Evolutionary conservation across 1,284 basidiomycete genomes (phyloP).

Genomic region (Ganoderma resinaceum): DNA sequence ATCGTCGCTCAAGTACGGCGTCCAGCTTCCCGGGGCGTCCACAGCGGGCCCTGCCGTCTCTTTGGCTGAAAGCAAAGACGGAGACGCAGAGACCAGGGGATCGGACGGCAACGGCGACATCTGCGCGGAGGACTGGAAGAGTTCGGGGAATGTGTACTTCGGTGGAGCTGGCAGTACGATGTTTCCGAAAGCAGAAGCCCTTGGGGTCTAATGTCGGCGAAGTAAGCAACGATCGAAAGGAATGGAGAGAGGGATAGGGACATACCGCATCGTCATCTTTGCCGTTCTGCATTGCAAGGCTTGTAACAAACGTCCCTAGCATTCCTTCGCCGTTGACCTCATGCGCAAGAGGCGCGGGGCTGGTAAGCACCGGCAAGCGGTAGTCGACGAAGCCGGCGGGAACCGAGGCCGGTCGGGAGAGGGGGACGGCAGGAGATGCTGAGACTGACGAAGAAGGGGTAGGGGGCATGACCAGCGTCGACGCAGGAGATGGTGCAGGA

Average conservation of each 20-base stretch:
- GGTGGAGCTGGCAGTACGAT: conserved; percentile 16
- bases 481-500: not conserved
- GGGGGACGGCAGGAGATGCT: not conserved
- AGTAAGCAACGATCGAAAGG: not conserved
- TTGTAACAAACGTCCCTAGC: not conserved
- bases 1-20: not conserved
- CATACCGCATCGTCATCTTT: conserved; percentile 25
- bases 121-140: not conserved
- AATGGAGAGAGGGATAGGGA: not conserved
- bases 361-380: not conserved
- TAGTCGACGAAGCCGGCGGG: not conserved
- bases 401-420: not conserved
- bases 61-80: not conserved
- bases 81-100: not conserved
- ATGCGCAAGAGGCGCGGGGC: not conserved
- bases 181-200: conserved; percentile 24
- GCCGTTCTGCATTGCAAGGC: not conserved
- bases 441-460: not conserved
- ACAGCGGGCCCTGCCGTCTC: not conserved
- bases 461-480: not conserved
- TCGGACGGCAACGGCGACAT: not conserved
- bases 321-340: not conserved
- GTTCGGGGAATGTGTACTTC: conserved; percentile 18
- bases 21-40: not conserved
- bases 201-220: conserved; percentile 19